Base-by-base conservation (phyloP, 2,329 filamentous ascomycete genomes). In the Meredithiella fracta region DNA sequence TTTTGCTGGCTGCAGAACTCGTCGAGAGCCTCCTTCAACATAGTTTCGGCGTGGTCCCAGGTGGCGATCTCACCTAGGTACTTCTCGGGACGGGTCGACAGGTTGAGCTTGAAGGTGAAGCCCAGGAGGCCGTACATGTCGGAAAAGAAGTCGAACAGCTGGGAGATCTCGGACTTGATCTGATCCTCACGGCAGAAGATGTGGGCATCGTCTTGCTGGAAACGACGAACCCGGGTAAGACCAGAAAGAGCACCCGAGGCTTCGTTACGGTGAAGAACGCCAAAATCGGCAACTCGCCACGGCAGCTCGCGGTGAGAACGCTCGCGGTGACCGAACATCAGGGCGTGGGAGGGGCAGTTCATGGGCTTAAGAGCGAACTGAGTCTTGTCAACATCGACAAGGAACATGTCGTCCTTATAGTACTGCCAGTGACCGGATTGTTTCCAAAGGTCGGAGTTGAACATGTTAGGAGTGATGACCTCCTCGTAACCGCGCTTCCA, bases 331-430 rank as follows among this genome's bases (percentile, higher is more conserved):
- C 57, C 60, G 22, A 61, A 61, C 57, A 61, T 58, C 6, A 61
- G 72, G 69, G 86, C 94, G 70, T 97, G 91, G 26, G 89, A 89
- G 3, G 92, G 92, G 71, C 92, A 98, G 73, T 97, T 97, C 92
- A 97, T 97, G 26, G 91, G 91, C 73, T 97, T 97, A 53, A 97
- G 72, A 15, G 82, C 89, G 59, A 69, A 72, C 51, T 66, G 65
- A 62, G 70, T 84, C 74, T 95, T 94, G 68, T 96, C 90, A 31
- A 84, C 72, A 56, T 80, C 74, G 62, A 95, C 82, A 42, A 73
- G 69, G 62, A 78, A 78, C 91, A 97, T 97, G 71, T 96, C 90
- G 61, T 97, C 91, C 65, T 89, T 80, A 74, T 96, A 71, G 61
- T 70, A 69, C 59, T 85, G 80, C 90, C 91, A 96, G 69, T 97